phyloP scores from a whole-genome alignment of 495 filamentous ascomycete genomes.

The Penicillium tannophilum region DNA sequence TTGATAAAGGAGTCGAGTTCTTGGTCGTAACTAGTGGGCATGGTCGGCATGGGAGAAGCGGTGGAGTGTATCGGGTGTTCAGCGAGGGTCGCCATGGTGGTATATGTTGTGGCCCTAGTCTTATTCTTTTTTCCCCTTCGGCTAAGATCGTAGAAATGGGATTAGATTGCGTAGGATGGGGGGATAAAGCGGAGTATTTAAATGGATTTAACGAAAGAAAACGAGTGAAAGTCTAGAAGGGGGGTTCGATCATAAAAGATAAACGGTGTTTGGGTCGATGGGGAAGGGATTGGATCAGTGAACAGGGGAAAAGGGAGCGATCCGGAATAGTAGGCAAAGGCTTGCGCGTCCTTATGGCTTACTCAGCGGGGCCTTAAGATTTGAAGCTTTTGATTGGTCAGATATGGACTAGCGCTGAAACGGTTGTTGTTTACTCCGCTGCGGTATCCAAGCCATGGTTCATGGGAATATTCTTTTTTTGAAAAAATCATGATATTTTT shows the following conservation, averaged over 20 bases:
- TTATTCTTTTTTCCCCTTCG: slow-evolving; percentile 1
- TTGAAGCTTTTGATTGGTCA: slow-evolving; percentile 12
- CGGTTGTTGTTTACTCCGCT: slow-evolving; percentile 15
- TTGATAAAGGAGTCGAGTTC: slow-evolving; percentile 55
- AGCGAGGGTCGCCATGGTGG: slow-evolving; percentile 46
- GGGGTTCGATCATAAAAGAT: slow-evolving; percentile 4
- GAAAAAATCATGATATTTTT: not conserved
- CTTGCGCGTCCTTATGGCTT: slow-evolving; percentile 43
- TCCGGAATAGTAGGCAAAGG: slow-evolving; percentile 35
- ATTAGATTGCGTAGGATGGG: slow-evolving; percentile 8
- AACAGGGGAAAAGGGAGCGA: slow-evolving; percentile 15
- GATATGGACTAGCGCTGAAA: slow-evolving; percentile 8
- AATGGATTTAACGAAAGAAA: slow-evolving; percentile 14
- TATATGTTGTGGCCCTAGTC: not conserved
- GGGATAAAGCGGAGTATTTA: slow-evolving; percentile 14
- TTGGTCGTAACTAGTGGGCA: slow-evolving; percentile 43
- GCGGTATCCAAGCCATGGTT: not conserved
- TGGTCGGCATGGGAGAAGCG: slow-evolving; percentile 33
- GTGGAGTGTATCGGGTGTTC: slow-evolving; percentile 38
- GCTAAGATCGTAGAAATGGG: slow-evolving; percentile 2
- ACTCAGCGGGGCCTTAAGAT: slow-evolving; percentile 29
- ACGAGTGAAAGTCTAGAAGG: slow-evolving; percentile 17
- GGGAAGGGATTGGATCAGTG: slow-evolving; percentile 6
- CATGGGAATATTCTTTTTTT: not conserved
- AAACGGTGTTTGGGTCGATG: not conserved